Evolutionary conservation across 805 yeast genomes (phyloP).

Genomic region (Sugiyamaella boreocaroliniensis): DNA sequence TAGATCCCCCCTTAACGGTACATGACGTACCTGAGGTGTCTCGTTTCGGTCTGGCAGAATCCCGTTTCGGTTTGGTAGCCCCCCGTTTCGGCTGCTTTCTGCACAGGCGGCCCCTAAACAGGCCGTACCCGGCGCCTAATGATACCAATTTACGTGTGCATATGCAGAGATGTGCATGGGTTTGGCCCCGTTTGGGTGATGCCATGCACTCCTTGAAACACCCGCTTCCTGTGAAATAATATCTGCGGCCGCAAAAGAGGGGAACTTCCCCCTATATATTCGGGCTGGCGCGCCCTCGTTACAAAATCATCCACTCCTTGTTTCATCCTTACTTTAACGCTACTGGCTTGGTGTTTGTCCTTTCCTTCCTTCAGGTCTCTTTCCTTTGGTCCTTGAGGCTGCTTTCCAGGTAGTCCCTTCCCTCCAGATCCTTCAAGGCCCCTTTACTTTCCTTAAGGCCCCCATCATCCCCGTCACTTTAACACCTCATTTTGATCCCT

Average conservation of each 20-base stretch:
- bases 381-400: too few relatives aligned
- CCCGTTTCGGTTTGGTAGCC: too few relatives aligned
- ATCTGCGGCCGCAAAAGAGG: neutral
- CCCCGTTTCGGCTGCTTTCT: too few relatives aligned
- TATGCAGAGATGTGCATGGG: neutral
- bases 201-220: neutral
- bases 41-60: too few relatives aligned
- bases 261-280: neutral
- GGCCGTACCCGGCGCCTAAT: neutral
- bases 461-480: neutral
- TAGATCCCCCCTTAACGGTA: too few relatives aligned
- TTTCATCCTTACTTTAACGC: neutral
- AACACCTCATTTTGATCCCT: neutral
- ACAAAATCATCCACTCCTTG: neutral
- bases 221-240: neutral
- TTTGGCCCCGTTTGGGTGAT: neutral
- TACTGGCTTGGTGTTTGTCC: neutral
- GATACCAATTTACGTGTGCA: neutral
- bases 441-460: neutral
- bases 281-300: neutral
- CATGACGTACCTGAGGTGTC: too few relatives aligned
- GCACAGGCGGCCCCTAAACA: too few relatives aligned
- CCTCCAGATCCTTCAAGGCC: too few relatives aligned
- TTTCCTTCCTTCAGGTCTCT: too few relatives aligned
- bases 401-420: too few relatives aligned